Base-by-base conservation (phyloP, 2,329 filamentous ascomycete species). In the Lasiodiplodia sp. region DNA sequence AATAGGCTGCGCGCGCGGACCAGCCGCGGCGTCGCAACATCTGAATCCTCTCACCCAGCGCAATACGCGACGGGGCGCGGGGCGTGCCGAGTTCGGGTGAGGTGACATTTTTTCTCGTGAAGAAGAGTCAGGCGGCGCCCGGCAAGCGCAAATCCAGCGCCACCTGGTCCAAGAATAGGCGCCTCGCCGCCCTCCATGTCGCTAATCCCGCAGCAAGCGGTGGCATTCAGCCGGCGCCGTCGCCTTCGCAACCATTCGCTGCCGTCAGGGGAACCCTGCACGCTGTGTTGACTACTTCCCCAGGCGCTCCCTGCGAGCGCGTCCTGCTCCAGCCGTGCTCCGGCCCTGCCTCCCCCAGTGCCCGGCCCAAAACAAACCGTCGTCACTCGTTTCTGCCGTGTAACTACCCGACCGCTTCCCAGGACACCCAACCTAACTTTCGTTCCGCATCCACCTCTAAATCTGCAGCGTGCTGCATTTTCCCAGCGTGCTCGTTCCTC, bases 341-440 rank as follows among this genome's bases (percentile, higher is more conserved):
- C 63, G 37, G 40, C 51, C 63, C 31, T 55, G 51, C 51, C 63
- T 56, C 18, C 21, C 31, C 51, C 37, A 44, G 25, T 14, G 57
- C 57, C 57, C 57, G 16, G 58, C 40, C 58, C 18, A 47, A 56
- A 66, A 66, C 63, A 66, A 55, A 31, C 49, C 23, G 63, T 52
- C 63, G 37, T 47, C 44, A 47, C 63, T 66, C 63, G 63, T 66
- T 66, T 31, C 63, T 66, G 63, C 37, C 18, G 63, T 66, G 63
- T 49, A 66, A 66, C 63, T 56, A 18, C 51, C 51, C 63, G 63
- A 47, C 56, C 63, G 63, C 63, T 66, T 21, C 55, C 28, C 44
- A 25, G 18, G 47, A 47, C n/a, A 47, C 44, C 18, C n/a, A 52
- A 57, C 60, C 51, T 34, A 64, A 64, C 63, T 51, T 66, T 66